phyloP scores from a whole-genome alignment of 352 stramenopile genomes.

The Globisporangium megalacanthum region DNA sequence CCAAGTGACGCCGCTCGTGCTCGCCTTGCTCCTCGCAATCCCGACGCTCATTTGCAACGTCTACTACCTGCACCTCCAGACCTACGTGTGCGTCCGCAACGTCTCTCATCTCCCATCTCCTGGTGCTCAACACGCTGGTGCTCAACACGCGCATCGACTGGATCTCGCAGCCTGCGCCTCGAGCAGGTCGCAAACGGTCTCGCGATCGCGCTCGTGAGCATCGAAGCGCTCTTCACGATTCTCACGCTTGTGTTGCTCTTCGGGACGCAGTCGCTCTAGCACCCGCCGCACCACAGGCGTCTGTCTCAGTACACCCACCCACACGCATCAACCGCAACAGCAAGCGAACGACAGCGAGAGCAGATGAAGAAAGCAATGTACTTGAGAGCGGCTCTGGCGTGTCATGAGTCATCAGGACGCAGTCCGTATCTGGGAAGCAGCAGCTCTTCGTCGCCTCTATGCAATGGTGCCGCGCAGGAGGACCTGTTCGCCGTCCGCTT shows the following conservation, averaged over 20 bases:
- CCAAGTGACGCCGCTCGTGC: constrained; percentile 47
- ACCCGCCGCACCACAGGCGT: too few relatives aligned
- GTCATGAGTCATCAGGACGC: too few relatives aligned
- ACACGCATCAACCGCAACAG: too few relatives aligned
- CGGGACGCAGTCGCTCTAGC: constrained; percentile 9
- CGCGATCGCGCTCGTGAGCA: constrained; percentile 45
- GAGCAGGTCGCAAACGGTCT: constrained; percentile 61
- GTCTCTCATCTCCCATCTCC: constrained; percentile 1
- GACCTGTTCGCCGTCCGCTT: constrained; percentile 73
- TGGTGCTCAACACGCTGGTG: not conserved
- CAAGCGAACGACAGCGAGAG: not conserved
- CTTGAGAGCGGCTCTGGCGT: not conserved
- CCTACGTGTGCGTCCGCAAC: constrained; percentile 46
- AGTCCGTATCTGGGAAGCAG: not conserved
- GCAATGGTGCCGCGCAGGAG: constrained; percentile 69
- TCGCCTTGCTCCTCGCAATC: constrained; percentile 45
- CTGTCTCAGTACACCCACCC: not conserved
- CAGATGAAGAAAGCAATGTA: constrained; percentile 2
- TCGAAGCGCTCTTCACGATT: constrained; percentile 47
- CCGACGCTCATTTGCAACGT: constrained; percentile 60
- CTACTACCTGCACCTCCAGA: constrained; percentile 74
- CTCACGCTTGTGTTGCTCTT: constrained; percentile 39
- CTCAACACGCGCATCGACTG: too few relatives aligned
- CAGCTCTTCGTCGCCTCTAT: constrained; percentile 19
- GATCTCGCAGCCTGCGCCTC: constrained; percentile 32